Evolutionary conservation across 2,329 filamentous ascomycete genomes (phyloP).

Genomic region (Daldinia sp.): DNA sequence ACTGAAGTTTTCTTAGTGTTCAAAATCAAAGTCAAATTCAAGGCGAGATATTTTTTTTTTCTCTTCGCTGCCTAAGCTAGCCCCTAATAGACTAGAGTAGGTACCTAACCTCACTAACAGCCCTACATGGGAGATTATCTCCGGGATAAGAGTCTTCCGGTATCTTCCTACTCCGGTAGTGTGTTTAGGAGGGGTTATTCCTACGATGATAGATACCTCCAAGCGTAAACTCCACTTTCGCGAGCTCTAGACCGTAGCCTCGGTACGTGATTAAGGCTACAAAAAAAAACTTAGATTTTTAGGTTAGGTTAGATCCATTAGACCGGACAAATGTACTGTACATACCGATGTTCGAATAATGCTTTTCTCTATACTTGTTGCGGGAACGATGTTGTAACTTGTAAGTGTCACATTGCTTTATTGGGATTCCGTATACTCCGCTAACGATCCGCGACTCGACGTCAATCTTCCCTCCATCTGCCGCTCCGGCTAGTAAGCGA

Average conservation of each 20-base stretch:
- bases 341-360: not conserved
- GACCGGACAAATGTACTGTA: slow-evolving; percentile 4
- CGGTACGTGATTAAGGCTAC: slow-evolving; percentile 14
- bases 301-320: not conserved
- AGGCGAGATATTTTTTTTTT: not conserved
- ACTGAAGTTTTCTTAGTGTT: not conserved
- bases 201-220: not conserved
- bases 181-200: not conserved
- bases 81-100: not conserved
- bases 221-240: slow-evolving; percentile 3
- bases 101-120: slow-evolving; percentile 8
- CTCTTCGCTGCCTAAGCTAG: slow-evolving; percentile 4
- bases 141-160: not conserved
- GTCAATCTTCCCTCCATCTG: slow-evolving; percentile 6
- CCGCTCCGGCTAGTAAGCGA: slow-evolving; percentile 8
- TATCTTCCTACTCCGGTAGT: not conserved
- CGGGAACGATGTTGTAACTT: not conserved
- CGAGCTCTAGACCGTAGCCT: slow-evolving; percentile 16
- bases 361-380: not conserved
- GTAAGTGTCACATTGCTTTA: slow-evolving; percentile 17
- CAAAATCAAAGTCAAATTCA: not conserved
- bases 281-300: not conserved
- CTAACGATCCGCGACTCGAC: slow-evolving; percentile 6
- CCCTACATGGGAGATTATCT: not conserved
- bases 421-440: slow-evolving; percentile 22